Conservation (phyloP, 2,329 filamentous ascomycete genomes). For the Fragosphaeria purpurea region DNA sequence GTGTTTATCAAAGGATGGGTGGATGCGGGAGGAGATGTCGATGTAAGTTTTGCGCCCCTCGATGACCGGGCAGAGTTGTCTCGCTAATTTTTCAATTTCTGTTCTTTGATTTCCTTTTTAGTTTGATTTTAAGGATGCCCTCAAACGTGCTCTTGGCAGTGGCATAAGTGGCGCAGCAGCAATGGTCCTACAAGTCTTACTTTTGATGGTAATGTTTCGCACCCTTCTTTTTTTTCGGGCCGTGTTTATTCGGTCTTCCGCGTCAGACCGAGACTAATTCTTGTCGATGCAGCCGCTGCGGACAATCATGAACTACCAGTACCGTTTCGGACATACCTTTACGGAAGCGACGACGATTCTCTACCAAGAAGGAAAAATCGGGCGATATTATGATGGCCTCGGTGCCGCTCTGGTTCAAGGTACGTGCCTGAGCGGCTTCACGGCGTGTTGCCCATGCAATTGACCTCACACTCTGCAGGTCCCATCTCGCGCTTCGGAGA, state of each 20-base stretch:
- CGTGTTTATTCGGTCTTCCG: too few species aligned
- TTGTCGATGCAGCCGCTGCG: slow-evolving; percentile 28
- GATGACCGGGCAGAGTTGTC: too few species aligned
- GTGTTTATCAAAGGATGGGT: slow-evolving; percentile 36
- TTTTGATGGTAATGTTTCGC: slow-evolving; percentile 31
- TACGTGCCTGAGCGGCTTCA: slow-evolving; percentile 5
- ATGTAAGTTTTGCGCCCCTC: slow-evolving; percentile 20
- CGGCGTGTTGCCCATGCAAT: background rate
- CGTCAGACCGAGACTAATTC: background rate
- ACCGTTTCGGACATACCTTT: slow-evolving; percentile 34
- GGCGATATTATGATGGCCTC: slow-evolving; percentile 36
- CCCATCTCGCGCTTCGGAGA: slow-evolving; percentile 37
- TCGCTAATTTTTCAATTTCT: too few species aligned
- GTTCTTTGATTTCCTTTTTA: slow-evolving; percentile 11
- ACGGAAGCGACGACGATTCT: slow-evolving; percentile 28
- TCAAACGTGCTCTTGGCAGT: slow-evolving; percentile 34
- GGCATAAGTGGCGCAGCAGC: slow-evolving; percentile 37
- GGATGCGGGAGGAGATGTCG: slow-evolving; percentile 29
- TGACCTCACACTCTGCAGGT: slow-evolving; percentile 18
- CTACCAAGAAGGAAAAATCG: slow-evolving; percentile 30
- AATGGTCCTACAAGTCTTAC: slow-evolving; percentile 37
- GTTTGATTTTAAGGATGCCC: slow-evolving; percentile 35
- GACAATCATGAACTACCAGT: slow-evolving; percentile 43
- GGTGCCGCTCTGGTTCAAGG: slow-evolving; percentile 35
- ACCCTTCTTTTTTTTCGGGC: background rate